Evolutionary conservation across 805 yeast species (phyloP).

Genomic region (Yamadazyma nakazawae): DNA sequence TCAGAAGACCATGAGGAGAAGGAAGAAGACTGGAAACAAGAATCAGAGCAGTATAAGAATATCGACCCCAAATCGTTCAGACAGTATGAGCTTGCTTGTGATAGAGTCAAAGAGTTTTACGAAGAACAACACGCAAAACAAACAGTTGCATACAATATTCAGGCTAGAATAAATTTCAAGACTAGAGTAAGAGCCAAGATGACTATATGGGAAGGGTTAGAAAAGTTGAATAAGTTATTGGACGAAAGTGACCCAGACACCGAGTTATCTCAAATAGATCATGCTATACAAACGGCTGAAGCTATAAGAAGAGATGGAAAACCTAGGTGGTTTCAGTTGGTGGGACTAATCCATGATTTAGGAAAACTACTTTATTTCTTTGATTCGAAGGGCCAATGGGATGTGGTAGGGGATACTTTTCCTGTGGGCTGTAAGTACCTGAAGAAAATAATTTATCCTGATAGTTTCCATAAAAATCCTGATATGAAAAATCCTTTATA

Average conservation of each 20-base stretch:
- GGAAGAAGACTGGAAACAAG: constrained; percentile 22
- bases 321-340: constrained; percentile 75
- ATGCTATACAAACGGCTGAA: constrained; percentile 73
- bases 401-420: constrained; percentile 76
- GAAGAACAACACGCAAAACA: constrained; percentile 66
- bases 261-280: constrained; percentile 70
- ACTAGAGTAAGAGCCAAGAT: constrained; percentile 62
- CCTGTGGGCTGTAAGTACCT: constrained; percentile 71
- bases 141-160: constrained; percentile 69
- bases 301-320: constrained; percentile 64
- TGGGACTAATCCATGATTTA: constrained; percentile 68
- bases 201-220: constrained; percentile 71
- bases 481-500: constrained; percentile 63
- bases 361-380: constrained; percentile 68
- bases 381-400: constrained; percentile 77
- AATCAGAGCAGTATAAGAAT: constrained; percentile 27
- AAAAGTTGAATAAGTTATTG: constrained; percentile 55
- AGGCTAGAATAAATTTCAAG: constrained; percentile 68
- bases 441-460: constrained; percentile 56
- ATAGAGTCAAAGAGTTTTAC: constrained; percentile 62
- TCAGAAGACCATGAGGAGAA: not conserved
- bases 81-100: constrained; percentile 67
- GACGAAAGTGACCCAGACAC: constrained; percentile 79
- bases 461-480: constrained; percentile 57
- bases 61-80: constrained; percentile 47